A percentile compares a stretch with the other conserved stretches of the same genome.
phyloP scores from a whole-genome alignment of 2,329 filamentous ascomycete species.

The Diplodia seriata region DNA sequence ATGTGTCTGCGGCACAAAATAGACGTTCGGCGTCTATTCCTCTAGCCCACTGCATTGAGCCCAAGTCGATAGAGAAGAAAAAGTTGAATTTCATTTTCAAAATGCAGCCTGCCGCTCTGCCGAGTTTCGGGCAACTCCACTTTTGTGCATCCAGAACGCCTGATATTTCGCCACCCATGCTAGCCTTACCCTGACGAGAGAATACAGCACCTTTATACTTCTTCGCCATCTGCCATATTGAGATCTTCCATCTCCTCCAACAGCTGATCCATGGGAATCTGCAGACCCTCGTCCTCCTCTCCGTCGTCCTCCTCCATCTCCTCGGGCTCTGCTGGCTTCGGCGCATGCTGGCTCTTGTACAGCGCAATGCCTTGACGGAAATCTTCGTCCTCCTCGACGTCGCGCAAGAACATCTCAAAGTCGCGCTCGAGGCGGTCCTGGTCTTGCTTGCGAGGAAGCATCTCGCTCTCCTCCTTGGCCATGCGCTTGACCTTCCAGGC shows the following conservation, averaged over 20 bases:
- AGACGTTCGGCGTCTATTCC: too few relatives aligned
- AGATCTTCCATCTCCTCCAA: constrained; percentile 94
- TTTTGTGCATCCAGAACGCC: constrained; percentile 23
- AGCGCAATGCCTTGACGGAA: constrained; percentile 82
- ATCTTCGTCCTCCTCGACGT: constrained; percentile 95
- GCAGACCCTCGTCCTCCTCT: constrained; percentile 60
- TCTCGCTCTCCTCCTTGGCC: constrained; percentile 85
- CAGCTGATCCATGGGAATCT: constrained; percentile 64
- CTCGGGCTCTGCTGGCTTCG: constrained; percentile 69
- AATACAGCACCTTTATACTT: neutral
- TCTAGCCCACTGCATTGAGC: too few relatives aligned
- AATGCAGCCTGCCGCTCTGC: neutral
- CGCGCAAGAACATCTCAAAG: constrained; percentile 95
- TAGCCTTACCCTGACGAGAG: neutral
- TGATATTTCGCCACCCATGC: constrained; percentile 1
- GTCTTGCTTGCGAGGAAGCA: constrained; percentile 85
- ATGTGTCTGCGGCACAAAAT: too few relatives aligned
- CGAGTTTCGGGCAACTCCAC: constrained; percentile 23
- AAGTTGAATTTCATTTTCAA: constrained; percentile 5
- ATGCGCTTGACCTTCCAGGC: constrained; percentile 97
- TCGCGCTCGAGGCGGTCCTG: constrained; percentile 88
- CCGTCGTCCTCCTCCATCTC: constrained; percentile 65
- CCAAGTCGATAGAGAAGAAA: neutral
- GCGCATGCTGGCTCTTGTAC: constrained; percentile 73
- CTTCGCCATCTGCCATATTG: constrained; percentile 66